Conservation (phyloP, 345 rosid species). For the Gossypium herbaceum region DNA sequence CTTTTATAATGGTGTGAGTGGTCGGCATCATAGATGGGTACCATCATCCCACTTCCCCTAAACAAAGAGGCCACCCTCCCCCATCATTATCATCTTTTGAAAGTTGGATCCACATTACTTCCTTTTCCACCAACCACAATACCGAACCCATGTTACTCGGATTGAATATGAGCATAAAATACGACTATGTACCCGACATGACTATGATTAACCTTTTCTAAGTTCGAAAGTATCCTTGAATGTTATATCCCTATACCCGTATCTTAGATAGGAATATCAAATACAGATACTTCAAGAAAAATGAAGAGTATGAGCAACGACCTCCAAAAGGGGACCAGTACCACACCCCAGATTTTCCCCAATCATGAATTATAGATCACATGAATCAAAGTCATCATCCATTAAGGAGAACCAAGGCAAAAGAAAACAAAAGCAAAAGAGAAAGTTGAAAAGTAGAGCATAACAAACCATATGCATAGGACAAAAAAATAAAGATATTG, state of each 20-base stretch:
- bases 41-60: neutral
- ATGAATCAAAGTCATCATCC: constrained; percentile 4
- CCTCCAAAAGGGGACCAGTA: too few relatives aligned
- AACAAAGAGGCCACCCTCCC: neutral
- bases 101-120: neutral
- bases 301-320: too few relatives aligned
- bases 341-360: too few relatives aligned
- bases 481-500: constrained; percentile 15
- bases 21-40: neutral
- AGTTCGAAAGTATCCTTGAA: too few relatives aligned
- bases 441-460: neutral
- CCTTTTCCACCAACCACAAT: neutral
- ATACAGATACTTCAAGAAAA: too few relatives aligned
- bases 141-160: neutral
- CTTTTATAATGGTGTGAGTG: neutral
- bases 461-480: neutral
- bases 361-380: neutral
- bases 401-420: neutral
- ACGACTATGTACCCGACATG: too few relatives aligned
- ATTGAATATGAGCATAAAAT: too few relatives aligned
- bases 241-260: too few relatives aligned
- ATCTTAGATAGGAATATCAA: too few relatives aligned
- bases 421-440: neutral
- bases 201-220: too few relatives aligned
- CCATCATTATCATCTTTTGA: too few relatives aligned